phyloP scores from a whole-genome alignment of 768 basidiomycete genomes.

The Russula virescens region DNA sequence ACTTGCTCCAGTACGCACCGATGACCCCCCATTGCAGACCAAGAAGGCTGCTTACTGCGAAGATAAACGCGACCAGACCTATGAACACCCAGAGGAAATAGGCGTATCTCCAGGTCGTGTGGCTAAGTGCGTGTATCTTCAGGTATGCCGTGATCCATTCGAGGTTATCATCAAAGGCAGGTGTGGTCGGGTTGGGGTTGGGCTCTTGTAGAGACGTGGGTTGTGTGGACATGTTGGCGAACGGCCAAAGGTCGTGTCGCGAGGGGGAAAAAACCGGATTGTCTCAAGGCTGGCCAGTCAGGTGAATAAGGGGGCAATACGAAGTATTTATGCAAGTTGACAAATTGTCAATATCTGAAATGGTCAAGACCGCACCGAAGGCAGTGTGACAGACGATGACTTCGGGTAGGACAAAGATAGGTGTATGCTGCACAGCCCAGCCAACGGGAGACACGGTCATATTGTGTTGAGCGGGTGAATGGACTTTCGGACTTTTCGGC shows the following conservation, averaged over 20 bases:
- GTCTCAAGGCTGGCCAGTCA: constrained; percentile 2
- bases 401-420: constrained; percentile 1
- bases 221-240: constrained; percentile 1
- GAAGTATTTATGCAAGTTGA: background rate
- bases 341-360: background rate
- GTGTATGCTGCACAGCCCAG: background rate
- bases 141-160: constrained; percentile 56
- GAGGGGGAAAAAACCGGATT: background rate
- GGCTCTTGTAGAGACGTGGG: constrained; percentile 2
- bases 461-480: background rate
- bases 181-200: constrained; percentile 38
- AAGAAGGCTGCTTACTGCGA: constrained; percentile 40
- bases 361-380: constrained; percentile 1
- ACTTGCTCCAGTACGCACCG: constrained; percentile 54
- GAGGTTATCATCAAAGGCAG: constrained; percentile 38
- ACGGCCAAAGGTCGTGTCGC: background rate
- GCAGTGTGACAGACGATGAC: background rate
- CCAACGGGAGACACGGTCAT: too few species aligned
- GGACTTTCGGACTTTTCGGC: background rate
- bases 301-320: background rate
- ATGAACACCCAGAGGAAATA: constrained; percentile 57
- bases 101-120: constrained; percentile 48
- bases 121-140: constrained; percentile 48
- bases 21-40: constrained; percentile 38
- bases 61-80: constrained; percentile 36